Conservation (phyloP, 2,329 filamentous ascomycete genomes). For the Diaporthe humulicola region DNA sequence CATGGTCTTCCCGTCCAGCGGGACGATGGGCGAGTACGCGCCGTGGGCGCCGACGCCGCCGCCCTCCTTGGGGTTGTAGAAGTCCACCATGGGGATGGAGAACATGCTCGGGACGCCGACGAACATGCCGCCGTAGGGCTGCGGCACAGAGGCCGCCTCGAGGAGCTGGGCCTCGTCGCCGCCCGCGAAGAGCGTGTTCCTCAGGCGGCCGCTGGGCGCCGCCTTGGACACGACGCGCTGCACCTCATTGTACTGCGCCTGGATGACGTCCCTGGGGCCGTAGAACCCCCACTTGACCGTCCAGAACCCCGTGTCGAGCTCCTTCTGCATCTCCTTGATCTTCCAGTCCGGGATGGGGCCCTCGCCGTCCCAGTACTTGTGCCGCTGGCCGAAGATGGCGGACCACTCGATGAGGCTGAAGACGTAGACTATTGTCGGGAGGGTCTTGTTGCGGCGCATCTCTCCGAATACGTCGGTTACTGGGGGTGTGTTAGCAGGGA, state of each 20-base stretch:
- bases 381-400: slow-evolving; percentile 56
- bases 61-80: slow-evolving; percentile 49
- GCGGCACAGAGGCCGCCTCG: slow-evolving; percentile 51
- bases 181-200: slow-evolving; percentile 51
- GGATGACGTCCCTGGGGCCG: slow-evolving; percentile 55
- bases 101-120: slow-evolving; percentile 53
- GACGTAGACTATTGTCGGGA: slow-evolving; percentile 59
- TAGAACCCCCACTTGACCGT: slow-evolving; percentile 60
- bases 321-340: slow-evolving; percentile 56
- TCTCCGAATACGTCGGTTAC: slow-evolving; percentile 57
- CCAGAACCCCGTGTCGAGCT: slow-evolving; percentile 59
- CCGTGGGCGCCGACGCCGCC: slow-evolving; percentile 51
- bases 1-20: slow-evolving; percentile 53
- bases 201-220: slow-evolving; percentile 54
- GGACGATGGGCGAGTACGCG: slow-evolving; percentile 54
- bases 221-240: slow-evolving; percentile 50
- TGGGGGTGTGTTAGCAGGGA: background rate
- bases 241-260: slow-evolving; percentile 59
- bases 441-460: slow-evolving; percentile 56
- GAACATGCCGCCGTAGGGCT: slow-evolving; percentile 51
- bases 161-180: slow-evolving; percentile 54
- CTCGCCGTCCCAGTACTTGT: slow-evolving; percentile 58
- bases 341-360: slow-evolving; percentile 61
- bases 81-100: slow-evolving; percentile 53
- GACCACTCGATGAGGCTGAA: slow-evolving; percentile 61